Base-by-base conservation (phyloP, 345 rosid genomes). In the Erodium maritimum region DNA sequence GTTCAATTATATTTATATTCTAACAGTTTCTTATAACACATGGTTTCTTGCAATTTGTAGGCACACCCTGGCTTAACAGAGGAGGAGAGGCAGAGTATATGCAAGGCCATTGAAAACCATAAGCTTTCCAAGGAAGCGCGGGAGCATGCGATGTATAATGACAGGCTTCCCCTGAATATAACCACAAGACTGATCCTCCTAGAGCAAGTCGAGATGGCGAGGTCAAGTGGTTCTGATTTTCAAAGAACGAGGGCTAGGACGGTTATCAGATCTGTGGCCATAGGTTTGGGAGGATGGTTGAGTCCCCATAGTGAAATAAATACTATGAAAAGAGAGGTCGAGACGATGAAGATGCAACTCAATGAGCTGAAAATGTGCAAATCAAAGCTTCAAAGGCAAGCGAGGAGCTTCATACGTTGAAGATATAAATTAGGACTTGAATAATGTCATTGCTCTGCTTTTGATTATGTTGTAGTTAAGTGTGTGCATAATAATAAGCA, bases 311-410 rank as follows among this genome's bases (percentile, higher is more conserved):
- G 67, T 12, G 85, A 84, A 75, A 63, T 81, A 53, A 75, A 33
- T 33, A 52, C 64, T 69, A 75, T 84, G 74, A 81, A 58, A 60
- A 63, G 73, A 57, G 90, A 81, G 55, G 85, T 84, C 17, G 77
- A 77, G 46, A 37, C 13, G 9, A 74, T 84, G 78, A 79, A 81
- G 67, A 18, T 57, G 78, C 81, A 81, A 50, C 73, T 84, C 21
- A 71, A 69, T 61, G 64, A 73, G 33, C 21, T 79, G 75, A 73
- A 81, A 55, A 64, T 59, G 76, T 81, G 85, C 53, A 81, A 65
- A 66, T 21, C 62, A 56, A 50, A 81, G 73, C 69, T 84, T 50
- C 83, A 72, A 59, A 72, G 61, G 52, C 83, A 74, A 65, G 67
- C 59, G 17, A 63, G 61, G 71, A 64, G 65, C 62, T 71, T 67